Conservation (phyloP, 192 early-diverging fungal species). For the Neocallimastix lanati region DNA sequence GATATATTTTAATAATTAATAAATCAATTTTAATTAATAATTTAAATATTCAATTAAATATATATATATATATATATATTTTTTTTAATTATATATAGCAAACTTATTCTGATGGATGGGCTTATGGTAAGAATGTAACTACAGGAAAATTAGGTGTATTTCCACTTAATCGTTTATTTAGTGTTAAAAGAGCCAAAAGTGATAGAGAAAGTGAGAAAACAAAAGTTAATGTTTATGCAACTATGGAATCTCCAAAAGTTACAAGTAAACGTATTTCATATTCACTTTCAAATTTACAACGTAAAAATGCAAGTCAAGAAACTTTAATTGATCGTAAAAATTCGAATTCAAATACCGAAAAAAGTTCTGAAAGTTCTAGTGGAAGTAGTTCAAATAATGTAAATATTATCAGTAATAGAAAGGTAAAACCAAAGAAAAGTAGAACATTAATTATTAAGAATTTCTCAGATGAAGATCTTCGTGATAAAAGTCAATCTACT, state of each 20-base stretch:
- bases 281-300: background rate
- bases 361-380: background rate
- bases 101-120: background rate
- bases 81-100: background rate
- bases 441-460: background rate
- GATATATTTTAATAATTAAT: too few species aligned
- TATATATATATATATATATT: too few species aligned
- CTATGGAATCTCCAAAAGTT: background rate
- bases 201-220: background rate
- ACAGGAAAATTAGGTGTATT: too few species aligned
- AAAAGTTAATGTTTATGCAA: background rate
- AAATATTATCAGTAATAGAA: background rate
- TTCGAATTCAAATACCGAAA: background rate
- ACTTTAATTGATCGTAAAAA: background rate
- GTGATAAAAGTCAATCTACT: background rate
- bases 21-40: too few species aligned
- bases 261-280: background rate
- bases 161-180: background rate
- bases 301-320: background rate
- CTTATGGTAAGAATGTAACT: too few species aligned
- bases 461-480: background rate
- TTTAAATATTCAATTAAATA: too few species aligned
- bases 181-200: background rate
- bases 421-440: background rate
- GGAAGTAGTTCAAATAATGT: background rate